phyloP scores from a whole-genome alignment of 2,329 filamentous ascomycete species.

The Pezicula neosporulosa region DNA sequence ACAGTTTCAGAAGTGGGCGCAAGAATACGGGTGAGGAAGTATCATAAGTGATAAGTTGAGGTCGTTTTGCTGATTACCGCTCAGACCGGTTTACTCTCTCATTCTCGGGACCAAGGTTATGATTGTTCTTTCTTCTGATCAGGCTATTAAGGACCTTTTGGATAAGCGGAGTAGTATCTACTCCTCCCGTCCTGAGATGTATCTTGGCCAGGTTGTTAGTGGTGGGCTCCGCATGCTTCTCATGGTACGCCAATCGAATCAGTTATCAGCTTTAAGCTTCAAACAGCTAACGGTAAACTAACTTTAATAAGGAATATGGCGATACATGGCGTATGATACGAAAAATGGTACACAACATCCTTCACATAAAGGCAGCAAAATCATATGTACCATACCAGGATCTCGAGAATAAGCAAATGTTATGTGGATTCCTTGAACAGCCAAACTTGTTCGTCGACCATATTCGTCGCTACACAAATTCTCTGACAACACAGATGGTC shows the following conservation, averaged over 20 bases:
- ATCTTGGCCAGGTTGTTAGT: slow-evolving; percentile 28
- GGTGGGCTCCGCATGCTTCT: slow-evolving; percentile 41
- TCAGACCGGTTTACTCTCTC: slow-evolving; percentile 25
- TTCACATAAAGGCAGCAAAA: slow-evolving; percentile 10
- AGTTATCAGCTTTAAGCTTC: background rate
- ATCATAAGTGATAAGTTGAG: background rate
- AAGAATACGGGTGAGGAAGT: slow-evolving; percentile 13
- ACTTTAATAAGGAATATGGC: slow-evolving; percentile 27
- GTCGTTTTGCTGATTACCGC: background rate
- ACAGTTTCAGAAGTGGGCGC: slow-evolving; percentile 16
- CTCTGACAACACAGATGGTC: slow-evolving; percentile 37
- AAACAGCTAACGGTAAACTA: background rate
- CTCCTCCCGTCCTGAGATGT: slow-evolving; percentile 8
- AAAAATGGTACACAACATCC: slow-evolving; percentile 37
- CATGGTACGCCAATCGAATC: slow-evolving; percentile 36
- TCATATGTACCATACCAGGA: slow-evolving; percentile 36
- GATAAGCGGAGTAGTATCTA: slow-evolving; percentile 16
- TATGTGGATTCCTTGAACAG: slow-evolving; percentile 37
- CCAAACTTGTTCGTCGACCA: slow-evolving; percentile 43
- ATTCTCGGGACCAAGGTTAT: slow-evolving; percentile 14
- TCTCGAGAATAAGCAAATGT: slow-evolving; percentile 45
- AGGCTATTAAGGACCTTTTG: slow-evolving; percentile 15
- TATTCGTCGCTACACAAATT: slow-evolving; percentile 43
- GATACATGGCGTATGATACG: slow-evolving; percentile 39
- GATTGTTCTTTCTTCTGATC: slow-evolving; percentile 11